Base-by-base conservation (phyloP, 2,329 filamentous ascomycete species). In the Zymoseptoria ardabiliae region DNA sequence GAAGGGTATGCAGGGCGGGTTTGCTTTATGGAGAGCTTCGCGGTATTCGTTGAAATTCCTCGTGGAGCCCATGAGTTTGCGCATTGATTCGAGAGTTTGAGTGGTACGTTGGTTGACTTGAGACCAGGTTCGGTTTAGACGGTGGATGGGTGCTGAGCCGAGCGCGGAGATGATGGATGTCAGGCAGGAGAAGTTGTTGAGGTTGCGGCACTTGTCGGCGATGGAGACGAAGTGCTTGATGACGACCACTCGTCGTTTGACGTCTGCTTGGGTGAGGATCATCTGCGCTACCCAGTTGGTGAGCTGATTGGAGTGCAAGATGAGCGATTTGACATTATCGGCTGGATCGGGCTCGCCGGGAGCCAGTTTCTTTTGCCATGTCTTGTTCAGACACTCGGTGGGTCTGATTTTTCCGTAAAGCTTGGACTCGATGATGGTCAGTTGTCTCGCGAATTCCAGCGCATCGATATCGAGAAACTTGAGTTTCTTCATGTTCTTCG, bases 221-320 rank as follows among this genome's bases (percentile, higher is more conserved):
- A 99, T 91, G 45, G 90, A 85, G 61, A 99, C 91, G 77, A 97
- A 99, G 74, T 97, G 94, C 75, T 97, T 97, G 75, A 99, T 97
- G 51, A 99, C 94, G 35, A 96, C 89, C 23, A 97, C 93, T 68
- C 94, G 85, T 75, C 96, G 95, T 79, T 94, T 96, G 63, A 97
- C 90, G 72, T 99, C 94, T 68, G 87, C 84, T 75, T 99, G 94
- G 0, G 89, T 92, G 63, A 99, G 77, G 66, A 99, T 97, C 94
- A 99, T 97, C 75, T 97, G 93, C 28, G 94, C 94, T 55, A 97
- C 94, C 94, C 94, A 99, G 73, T 97, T 99, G 5, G 94, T 99
- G 80, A 99, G 86, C 74, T 97, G 93, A 71, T 99, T 99, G 0
- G 94, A 97, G 76, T 99, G 94, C 56, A 97, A 80, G 76, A 99